Evolutionary conservation across 352 stramenopile species (phyloP), one percentile per base, ranked within the genome.

Genomic region (Phytophthora colocasiae): DNA sequence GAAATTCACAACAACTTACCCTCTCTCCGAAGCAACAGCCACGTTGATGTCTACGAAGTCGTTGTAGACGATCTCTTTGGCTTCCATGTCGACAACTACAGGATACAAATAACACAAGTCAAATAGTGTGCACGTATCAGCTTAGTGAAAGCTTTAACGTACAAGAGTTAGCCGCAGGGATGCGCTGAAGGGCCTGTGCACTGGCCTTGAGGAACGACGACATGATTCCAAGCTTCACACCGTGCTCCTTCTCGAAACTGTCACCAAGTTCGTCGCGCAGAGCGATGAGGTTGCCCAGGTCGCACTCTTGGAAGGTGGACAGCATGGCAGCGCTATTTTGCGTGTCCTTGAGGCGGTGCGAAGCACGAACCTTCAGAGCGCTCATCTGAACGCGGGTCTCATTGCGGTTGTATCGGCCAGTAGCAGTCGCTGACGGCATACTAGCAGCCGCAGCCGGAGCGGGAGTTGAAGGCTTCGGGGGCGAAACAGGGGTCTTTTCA

Each of bases 31-130:
- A 6, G 97, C 97, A 9, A 99, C 97, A 6, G 97, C 97, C 15
- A 99, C 96, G 36, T 96, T 98, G 60, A 99, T 98, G 83, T 99
- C 98, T 41, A 96, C 95, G 70, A 99, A 99, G 56, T 99, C 96
- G 64, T 98, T 96, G 85, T 99, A 99, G 15, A 99, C 96, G 54
- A 99, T 98, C 77, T 99, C 97, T 67, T 99, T 98, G n/a, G 88
- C 87, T 15, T 93, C 95, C 77, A 99, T 97, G 70, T 99, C 98
- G 57, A 99, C 98, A 63, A 98, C 87, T 96, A 60, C 24, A 38
- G 29, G 43, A 57, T 17, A 48, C 24, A 49, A 29, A 47, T 48
- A 59, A 31, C 6, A 24, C 62, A 48, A 63, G 65, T 60, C 38
- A 34, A 22, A 32, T 47, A n/a, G 43, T 43, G 26, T 26, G 31